Evolutionary conservation across 108 stramenopile genomes (phyloP).

Genomic region (Tribonema minus): DNA sequence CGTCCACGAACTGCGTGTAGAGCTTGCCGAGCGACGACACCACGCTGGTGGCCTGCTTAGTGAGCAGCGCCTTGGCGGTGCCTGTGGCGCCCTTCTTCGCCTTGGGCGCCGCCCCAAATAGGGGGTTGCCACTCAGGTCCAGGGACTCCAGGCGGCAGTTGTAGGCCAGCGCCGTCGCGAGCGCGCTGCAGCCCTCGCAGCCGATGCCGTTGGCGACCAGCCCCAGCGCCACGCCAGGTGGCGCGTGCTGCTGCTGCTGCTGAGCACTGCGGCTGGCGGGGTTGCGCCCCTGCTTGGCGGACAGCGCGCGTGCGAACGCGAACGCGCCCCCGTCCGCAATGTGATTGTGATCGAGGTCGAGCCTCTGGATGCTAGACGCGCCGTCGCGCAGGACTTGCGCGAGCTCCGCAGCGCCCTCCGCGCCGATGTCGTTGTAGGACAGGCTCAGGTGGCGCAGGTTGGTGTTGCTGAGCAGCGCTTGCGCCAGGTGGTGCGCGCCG

Average conservation of each 20-base stretch:
- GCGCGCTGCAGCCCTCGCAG: slow-evolving; percentile 6
- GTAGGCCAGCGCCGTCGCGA: background rate
- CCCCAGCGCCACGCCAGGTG: background rate
- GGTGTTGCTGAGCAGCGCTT: slow-evolving; percentile 38
- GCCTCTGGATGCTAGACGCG: background rate
- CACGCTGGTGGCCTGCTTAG: background rate
- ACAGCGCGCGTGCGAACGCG: background rate
- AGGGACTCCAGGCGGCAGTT: background rate
- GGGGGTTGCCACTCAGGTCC: background rate
- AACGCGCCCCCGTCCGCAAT: slow-evolving; percentile 4
- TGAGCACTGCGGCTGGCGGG: background rate
- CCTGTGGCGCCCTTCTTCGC: no score
- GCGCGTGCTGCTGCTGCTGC: no score
- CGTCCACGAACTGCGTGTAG: background rate
- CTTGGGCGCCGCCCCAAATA: background rate
- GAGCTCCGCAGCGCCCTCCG: slow-evolving; percentile 8
- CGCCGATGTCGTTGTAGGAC: slow-evolving; percentile 23
- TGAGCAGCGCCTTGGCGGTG: background rate
- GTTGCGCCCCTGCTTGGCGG: background rate
- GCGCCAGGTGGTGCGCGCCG: slow-evolving; percentile 12
- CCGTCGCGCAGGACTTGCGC: background rate
- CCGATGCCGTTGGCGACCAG: slow-evolving; percentile 17
- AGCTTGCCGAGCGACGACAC: background rate
- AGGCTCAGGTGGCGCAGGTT: slow-evolving; percentile 24
- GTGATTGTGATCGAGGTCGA: slow-evolving; percentile 7